Conservation (phyloP, 2,329 filamentous ascomycete species). For the Talaromyces rugulosus region DNA sequence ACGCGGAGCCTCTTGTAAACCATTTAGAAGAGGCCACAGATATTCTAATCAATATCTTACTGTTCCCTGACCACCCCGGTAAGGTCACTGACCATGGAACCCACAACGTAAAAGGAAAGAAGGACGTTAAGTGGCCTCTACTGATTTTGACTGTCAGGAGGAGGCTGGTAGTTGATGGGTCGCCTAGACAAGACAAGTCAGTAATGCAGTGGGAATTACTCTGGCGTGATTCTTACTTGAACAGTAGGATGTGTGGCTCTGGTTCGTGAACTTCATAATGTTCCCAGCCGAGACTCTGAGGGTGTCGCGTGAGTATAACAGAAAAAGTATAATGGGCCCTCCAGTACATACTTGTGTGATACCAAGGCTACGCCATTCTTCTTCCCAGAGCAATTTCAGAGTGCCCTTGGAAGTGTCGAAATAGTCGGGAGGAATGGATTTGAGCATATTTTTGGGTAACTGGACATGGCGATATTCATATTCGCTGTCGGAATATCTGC, state of each 20-base stretch:
- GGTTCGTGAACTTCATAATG: slow-evolving; percentile 99
- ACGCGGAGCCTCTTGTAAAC: neutral
- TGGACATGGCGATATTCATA: slow-evolving; percentile 98
- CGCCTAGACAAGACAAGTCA: slow-evolving; percentile 51
- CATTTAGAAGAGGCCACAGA: neutral
- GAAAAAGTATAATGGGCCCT: too few species aligned
- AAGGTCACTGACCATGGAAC: slow-evolving; percentile 10
- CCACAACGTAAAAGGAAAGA: slow-evolving; percentile 15
- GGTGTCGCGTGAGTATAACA: neutral
- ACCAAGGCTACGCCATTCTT: slow-evolving; percentile 94
- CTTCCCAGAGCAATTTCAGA: slow-evolving; percentile 93
- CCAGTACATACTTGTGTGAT: slow-evolving; percentile 77
- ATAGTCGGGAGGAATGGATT: slow-evolving; percentile 91
- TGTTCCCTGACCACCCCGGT: slow-evolving; percentile 2
- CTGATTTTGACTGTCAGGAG: slow-evolving; percentile 35
- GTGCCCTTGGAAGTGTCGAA: slow-evolving; percentile 86
- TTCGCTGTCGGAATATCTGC: slow-evolving; percentile 84
- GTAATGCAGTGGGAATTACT: slow-evolving; percentile 18
- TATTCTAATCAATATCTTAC: slow-evolving; percentile 1
- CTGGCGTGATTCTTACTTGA: slow-evolving; percentile 70
- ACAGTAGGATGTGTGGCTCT: slow-evolving; percentile 95
- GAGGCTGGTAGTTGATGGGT: slow-evolving; percentile 78
- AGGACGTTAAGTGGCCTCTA: slow-evolving; percentile 13
- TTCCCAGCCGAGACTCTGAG: slow-evolving; percentile 93
- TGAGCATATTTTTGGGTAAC: slow-evolving; percentile 96